phyloP scores from a whole-genome alignment of 441 rosid species.

The Lepidium campestre region DNA sequence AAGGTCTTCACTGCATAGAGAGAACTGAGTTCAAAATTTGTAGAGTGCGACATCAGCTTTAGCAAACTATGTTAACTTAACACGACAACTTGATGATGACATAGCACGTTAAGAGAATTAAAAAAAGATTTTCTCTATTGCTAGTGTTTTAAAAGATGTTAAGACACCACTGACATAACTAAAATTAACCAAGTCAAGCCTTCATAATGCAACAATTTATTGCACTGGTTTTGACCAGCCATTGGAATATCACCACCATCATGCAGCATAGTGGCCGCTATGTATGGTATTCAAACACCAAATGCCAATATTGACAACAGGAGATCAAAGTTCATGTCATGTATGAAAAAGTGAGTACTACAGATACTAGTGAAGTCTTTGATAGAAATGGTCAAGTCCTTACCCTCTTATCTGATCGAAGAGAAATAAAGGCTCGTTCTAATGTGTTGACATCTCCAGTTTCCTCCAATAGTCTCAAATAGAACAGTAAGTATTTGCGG shows the following conservation, averaged over 20 bases:
- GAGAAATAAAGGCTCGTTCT: conserved; percentile 84
- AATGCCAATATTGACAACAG: neutral
- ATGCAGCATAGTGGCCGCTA: conserved; percentile 6
- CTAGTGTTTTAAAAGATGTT: neutral
- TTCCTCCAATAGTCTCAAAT: conserved; percentile 88
- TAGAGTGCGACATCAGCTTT: conserved; percentile 1
- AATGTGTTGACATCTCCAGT: conserved; percentile 77
- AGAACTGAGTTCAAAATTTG: conserved; percentile 54
- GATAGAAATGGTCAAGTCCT: conserved; percentile 21
- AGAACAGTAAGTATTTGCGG: conserved; percentile 80
- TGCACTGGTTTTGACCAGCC: conserved; percentile 8
- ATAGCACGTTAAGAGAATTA: neutral
- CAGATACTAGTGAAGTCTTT: conserved; percentile 1
- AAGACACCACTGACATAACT: conserved; percentile 2
- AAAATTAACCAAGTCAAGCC: conserved; percentile 10
- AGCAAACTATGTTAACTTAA: conserved; percentile 3
- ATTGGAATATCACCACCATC: conserved; percentile 1
- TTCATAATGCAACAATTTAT: conserved; percentile 1
- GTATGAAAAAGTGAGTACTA: neutral
- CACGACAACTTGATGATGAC: conserved; percentile 16
- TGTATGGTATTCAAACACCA: conserved; percentile 6
- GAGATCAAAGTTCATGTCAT: neutral
- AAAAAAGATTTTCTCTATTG: neutral
- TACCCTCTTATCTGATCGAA: conserved; percentile 92
- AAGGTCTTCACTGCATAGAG: conserved; percentile 91